Base-by-base conservation (phyloP, 352 stramenopile species). In the Globisporangium nodosum region DNA sequence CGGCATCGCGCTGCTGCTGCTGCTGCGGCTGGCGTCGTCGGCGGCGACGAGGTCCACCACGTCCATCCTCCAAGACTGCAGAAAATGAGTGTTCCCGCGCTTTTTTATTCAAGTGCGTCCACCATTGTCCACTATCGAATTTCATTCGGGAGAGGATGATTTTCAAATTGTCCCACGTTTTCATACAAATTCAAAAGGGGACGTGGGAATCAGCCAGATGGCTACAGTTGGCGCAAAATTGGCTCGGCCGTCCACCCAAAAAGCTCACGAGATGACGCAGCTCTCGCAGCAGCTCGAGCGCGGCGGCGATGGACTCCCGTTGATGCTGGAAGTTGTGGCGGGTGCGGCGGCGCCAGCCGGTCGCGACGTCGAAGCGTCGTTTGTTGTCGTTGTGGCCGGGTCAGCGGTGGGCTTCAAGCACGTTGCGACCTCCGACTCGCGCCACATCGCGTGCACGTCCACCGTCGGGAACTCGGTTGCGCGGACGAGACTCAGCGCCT, bases 401-500 rank as follows among this genome's bases (percentile, higher is more conserved):
- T 2, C 55, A 0, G 30, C 31, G 6, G 46, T 20, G 37, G 62
- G 18, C 13, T 78, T 65, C 9, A 87, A 27, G n/a, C 77, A 85
- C 16, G 63, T 75, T 15, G 69, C 71, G 21, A 84, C 65, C n/a
- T 84, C 63, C 2, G 56, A 49, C 49, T 88, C 74, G 20, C 68
- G 62, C 78, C 78, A 88, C 54, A 88, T 56, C 16, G 64, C 62
- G 54, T 74, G 73, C 2, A 69, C 47, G 0, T 58, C 49, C 15
- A 85, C 66, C 1, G 27, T 7, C 3, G 71, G 67, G 48, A 88
- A 70, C 21, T 58, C 54, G 18, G 74, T 64, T 8, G 73, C 63
- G 18, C 78, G 74, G 31, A 90, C 78, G 1, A 88, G 74, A 56
- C 80, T 78, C 40, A 86, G 56, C 1, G 74, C 63, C 27, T 78